A percentile compares a stretch with the other conserved stretches of the same genome.
Conservation (phyloP, 2,329 filamentous ascomycete genomes). For the Thielaviopsis musarum region DNA sequence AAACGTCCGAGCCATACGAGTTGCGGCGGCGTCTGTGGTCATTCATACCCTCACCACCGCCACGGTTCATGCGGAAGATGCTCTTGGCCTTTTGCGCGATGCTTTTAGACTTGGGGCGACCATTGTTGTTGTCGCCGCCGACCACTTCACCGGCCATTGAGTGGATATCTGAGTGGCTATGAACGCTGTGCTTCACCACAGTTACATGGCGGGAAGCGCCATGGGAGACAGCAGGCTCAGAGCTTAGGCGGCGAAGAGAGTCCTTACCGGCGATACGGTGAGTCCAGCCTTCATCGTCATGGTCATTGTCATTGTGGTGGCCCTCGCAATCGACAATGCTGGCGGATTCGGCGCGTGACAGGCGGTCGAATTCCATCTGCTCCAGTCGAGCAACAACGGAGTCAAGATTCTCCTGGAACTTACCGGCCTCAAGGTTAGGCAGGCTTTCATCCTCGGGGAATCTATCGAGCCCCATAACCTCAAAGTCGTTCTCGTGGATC, state of each 20-base stretch:
- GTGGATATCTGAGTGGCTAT: background rate
- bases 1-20: background rate
- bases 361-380: background rate
- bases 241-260: background rate
- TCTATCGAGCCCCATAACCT: background rate
- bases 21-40: background rate
- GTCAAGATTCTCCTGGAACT: background rate
- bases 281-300: background rate
- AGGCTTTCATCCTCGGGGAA: background rate
- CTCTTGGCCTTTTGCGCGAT: too few species aligned
- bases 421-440: background rate
- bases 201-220: background rate
- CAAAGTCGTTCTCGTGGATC: background rate
- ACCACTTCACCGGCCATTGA: background rate
- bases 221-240: background rate
- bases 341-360: background rate
- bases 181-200: background rate
- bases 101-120: too few species aligned
- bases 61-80: background rate
- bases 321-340: background rate
- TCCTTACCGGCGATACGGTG: background rate
- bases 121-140: background rate
- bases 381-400: background rate
- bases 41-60: background rate
- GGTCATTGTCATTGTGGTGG: background rate